These are phyloP conservation scores for Cochlearia excelsa DNA, from an alignment of 345 rosid species.

Conservation along the genomic window DNA sequence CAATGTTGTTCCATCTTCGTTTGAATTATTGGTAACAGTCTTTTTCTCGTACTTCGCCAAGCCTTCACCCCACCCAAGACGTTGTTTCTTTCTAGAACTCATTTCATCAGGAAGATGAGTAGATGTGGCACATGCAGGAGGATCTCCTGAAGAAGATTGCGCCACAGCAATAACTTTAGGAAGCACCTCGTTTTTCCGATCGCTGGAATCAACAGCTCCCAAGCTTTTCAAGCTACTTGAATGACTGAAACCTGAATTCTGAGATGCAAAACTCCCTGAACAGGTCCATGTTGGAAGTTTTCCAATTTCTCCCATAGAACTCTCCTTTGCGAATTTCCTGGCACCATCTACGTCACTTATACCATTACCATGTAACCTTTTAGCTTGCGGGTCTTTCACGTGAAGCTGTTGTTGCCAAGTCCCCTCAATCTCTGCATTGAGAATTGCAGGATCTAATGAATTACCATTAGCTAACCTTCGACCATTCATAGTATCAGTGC, in stretches of 20 bases:
- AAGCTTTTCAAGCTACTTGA: slow-evolving; percentile 83
- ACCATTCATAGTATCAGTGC: slow-evolving; percentile 24
- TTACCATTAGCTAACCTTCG: slow-evolving; percentile 29
- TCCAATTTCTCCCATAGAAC: slow-evolving; percentile 47
- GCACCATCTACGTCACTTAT: slow-evolving; percentile 46
- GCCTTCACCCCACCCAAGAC: slow-evolving; percentile 98
- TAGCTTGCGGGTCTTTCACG: slow-evolving; percentile 52
- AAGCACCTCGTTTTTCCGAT: slow-evolving; percentile 50
- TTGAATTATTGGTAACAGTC: slow-evolving; percentile 57
- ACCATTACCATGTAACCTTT: slow-evolving; percentile 34
- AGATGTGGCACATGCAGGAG: slow-evolving; percentile 51
- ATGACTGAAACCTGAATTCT: slow-evolving; percentile 80
- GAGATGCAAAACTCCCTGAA: slow-evolving; percentile 74
- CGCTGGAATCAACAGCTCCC: slow-evolving; percentile 63
- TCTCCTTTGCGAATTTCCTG: slow-evolving; percentile 53
- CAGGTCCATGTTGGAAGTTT: slow-evolving; percentile 72
- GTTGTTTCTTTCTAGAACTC: slow-evolving; percentile 74
- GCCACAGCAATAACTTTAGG: slow-evolving; percentile 44
- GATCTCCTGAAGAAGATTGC: slow-evolving; percentile 67
- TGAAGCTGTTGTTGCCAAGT: slow-evolving; percentile 30
- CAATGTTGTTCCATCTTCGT: slow-evolving; percentile 42
- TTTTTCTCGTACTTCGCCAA: slow-evolving; percentile 92
- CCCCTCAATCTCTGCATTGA: slow-evolving; percentile 27
- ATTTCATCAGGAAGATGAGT: slow-evolving; percentile 52
- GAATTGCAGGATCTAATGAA: slow-evolving; percentile 29